Percentiles rank a stretch among this genome's conserved stretches.
phyloP scores from a whole-genome alignment of 2,329 filamentous ascomycete species.

The Ophiostoma piceae region DNA sequence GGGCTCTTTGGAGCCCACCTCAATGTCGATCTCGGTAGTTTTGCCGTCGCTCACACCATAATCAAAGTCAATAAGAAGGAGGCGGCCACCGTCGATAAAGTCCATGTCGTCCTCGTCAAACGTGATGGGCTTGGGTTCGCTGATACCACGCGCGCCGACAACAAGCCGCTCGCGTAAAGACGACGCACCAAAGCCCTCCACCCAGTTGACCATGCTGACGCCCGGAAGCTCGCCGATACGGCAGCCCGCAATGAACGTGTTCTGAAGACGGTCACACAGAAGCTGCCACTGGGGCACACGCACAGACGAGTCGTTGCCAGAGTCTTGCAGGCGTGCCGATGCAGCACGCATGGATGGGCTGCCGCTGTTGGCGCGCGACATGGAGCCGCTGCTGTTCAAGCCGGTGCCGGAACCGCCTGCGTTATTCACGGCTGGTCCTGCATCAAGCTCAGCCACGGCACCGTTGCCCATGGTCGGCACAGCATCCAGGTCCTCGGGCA shows the following conservation, averaged over 20 bases:
- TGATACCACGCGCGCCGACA: slow-evolving; percentile 66
- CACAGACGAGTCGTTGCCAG: slow-evolving; percentile 31
- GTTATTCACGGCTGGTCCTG: background rate
- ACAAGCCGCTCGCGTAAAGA: slow-evolving; percentile 55
- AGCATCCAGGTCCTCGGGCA: slow-evolving; percentile 67
- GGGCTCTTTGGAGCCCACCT: slow-evolving; percentile 65
- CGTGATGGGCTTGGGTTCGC: slow-evolving; percentile 50
- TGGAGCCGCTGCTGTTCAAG: slow-evolving; percentile 14
- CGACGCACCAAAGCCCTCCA: slow-evolving; percentile 49
- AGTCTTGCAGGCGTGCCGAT: slow-evolving; percentile 36
- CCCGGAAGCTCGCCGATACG: slow-evolving; percentile 61
- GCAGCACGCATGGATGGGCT: slow-evolving; percentile 39
- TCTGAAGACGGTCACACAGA: slow-evolving; percentile 62
- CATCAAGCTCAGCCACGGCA: background rate
- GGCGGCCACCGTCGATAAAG: slow-evolving; percentile 71
- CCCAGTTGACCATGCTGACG: slow-evolving; percentile 66
- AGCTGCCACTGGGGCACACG: slow-evolving; percentile 62
- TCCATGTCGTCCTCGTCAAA: slow-evolving; percentile 64
- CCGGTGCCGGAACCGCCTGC: background rate
- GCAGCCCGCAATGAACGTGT: slow-evolving; percentile 63
- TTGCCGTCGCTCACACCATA: slow-evolving; percentile 54
- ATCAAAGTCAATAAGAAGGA: slow-evolving; percentile 69
- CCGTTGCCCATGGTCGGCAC: slow-evolving; percentile 39
- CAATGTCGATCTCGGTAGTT: slow-evolving; percentile 58
- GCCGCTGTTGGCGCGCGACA: slow-evolving; percentile 39